A percentile compares a stretch with the other conserved stretches of the same genome.
phyloP scores from a whole-genome alignment of 225 moss, liverwort and hornwort genomes.

The Thuidium tamariscinum region DNA sequence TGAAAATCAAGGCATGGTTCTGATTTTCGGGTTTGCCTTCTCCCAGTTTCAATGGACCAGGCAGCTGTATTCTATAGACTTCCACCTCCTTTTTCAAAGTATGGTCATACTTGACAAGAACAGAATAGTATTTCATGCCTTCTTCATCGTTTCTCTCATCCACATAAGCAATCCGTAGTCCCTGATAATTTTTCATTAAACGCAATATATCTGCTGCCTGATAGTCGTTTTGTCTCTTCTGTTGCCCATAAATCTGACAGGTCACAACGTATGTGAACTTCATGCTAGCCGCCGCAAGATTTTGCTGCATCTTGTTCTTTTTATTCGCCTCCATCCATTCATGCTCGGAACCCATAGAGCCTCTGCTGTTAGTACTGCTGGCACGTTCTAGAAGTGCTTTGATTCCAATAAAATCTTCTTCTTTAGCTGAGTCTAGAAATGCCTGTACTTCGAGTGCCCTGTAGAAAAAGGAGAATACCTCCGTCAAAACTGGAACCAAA shows the following conservation, averaged over 20 bases:
- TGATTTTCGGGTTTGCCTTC: conserved; percentile 99
- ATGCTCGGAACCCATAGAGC: conserved; percentile 23
- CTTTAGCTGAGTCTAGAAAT: conserved; percentile 57
- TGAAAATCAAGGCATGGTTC: conserved; percentile 94
- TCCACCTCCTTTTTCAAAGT: conserved; percentile 48
- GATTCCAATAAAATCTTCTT: conserved; percentile 39
- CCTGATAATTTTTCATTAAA: conserved; percentile 54
- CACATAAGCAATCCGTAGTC: conserved; percentile 71
- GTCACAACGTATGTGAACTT: conserved; percentile 94
- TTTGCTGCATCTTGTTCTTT: conserved; percentile 9
- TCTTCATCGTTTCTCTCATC: conserved; percentile 32
- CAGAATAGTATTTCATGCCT: conserved; percentile 38
- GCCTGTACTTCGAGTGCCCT: conserved; percentile 84
- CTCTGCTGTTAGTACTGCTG: conserved; percentile 30
- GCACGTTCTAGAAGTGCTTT: conserved; percentile 46
- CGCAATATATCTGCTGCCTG: conserved; percentile 62
- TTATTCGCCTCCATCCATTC: conserved; percentile 16
- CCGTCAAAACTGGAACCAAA: neutral
- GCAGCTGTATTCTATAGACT: conserved; percentile 81
- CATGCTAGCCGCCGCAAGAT: conserved; percentile 58
- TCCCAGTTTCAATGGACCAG: conserved; percentile 79
- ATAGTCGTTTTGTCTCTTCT: conserved; percentile 37
- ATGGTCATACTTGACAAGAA: conserved; percentile 80
- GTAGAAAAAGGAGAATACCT: neutral
- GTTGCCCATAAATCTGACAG: conserved; percentile 86